Conservation (phyloP, 352 stramenopile species). For the Phytophthora sp. region DNA sequence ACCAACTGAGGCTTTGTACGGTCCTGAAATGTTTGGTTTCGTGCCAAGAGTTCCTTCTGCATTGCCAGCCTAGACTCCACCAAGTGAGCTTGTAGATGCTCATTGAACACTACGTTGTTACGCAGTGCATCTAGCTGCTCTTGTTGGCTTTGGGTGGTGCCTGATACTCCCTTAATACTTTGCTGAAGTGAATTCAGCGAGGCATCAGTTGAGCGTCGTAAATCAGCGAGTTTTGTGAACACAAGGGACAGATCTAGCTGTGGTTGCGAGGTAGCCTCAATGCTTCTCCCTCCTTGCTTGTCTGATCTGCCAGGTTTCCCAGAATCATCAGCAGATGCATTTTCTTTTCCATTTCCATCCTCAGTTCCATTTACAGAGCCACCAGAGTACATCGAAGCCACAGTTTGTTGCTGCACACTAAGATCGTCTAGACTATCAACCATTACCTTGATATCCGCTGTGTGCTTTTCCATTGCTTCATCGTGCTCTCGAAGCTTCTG, state of each 20-base stretch:
- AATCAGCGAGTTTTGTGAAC: conserved; percentile 79
- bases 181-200: conserved; percentile 63
- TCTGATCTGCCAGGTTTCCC: conserved; percentile 14
- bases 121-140: conserved; percentile 59
- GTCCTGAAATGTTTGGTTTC: conserved; percentile 75
- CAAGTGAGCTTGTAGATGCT: conserved; percentile 61
- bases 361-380: background rate
- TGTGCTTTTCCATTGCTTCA: conserved; percentile 48
- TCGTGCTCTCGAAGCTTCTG: conserved; percentile 54
- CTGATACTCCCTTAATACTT: conserved; percentile 48
- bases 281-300: conserved; percentile 2
- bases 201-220: conserved; percentile 65
- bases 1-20: conserved; percentile 66
- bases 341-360: conserved; percentile 10
- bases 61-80: conserved; percentile 62
- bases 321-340: background rate
- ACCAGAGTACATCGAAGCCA: conserved; percentile 35
- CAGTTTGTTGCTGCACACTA: conserved; percentile 53
- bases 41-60: conserved; percentile 73
- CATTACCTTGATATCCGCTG: conserved; percentile 54
- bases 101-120: conserved; percentile 56
- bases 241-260: conserved; percentile 81
- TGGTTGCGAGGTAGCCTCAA: conserved; percentile 14
- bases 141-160: conserved; percentile 50
- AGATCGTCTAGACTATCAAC: conserved; percentile 59